Evolutionary conservation across 495 filamentous ascomycete genomes (phyloP).

Genomic region (Elasticomyces elasticus): DNA sequence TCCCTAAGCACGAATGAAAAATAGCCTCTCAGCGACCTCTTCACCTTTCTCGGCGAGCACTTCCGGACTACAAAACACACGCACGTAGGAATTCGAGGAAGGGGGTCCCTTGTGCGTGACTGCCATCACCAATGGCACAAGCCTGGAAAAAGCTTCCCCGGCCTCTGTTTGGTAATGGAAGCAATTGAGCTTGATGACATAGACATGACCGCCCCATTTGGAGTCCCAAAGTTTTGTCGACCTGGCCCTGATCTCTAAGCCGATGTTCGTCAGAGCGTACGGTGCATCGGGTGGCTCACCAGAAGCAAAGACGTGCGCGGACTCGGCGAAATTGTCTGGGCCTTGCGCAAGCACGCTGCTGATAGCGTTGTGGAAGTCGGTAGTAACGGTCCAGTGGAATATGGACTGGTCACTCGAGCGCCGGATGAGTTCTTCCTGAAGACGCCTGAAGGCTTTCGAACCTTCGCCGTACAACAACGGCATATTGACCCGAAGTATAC

Average conservation of each 20-base stretch:
- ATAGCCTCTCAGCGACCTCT: no score
- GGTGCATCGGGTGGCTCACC: neutral
- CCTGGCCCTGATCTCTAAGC: neutral
- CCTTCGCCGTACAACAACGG: conserved; percentile 19
- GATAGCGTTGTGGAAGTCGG: neutral
- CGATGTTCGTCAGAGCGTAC: neutral
- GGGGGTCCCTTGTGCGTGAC: no score
- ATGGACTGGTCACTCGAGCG: conserved; percentile 9
- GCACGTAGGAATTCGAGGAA: no score
- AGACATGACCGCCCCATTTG: no score
- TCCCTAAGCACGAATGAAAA: no score
- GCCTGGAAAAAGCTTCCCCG: no score
- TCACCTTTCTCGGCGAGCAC: no score
- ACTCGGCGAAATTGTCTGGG: neutral
- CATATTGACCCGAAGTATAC: conserved; percentile 19
- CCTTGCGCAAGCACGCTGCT: neutral
- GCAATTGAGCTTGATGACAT: no score
- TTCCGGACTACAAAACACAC: no score
- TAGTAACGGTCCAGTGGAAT: conserved; percentile 6
- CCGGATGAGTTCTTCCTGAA: conserved; percentile 15
- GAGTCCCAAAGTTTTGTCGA: no score
- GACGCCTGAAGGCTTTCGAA: conserved; percentile 6
- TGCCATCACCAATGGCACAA: no score
- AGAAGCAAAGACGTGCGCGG: neutral
- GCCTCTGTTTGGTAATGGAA: no score